phyloP scores from a whole-genome alignment of 2,329 filamentous ascomycete species.

The Fusarium anguioides region DNA sequence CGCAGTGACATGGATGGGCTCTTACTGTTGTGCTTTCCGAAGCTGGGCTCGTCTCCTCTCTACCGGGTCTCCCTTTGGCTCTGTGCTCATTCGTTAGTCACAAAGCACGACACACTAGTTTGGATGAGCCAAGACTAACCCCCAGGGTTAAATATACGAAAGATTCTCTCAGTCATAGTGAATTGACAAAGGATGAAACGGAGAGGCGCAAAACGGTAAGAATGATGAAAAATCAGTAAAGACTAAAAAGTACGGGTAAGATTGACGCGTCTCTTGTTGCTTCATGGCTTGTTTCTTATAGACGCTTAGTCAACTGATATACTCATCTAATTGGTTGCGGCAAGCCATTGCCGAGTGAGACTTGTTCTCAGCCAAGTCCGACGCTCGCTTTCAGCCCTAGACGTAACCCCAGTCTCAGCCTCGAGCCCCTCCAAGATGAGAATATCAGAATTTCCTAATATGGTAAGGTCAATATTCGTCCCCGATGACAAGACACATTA shows the following conservation, averaged over 20 bases:
- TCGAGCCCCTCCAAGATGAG: slow-evolving; percentile 1
- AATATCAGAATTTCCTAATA: slow-evolving; percentile 19
- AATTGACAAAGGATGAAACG: not conserved
- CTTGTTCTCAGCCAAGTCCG: not conserved
- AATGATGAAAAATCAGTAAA: slow-evolving; percentile 12
- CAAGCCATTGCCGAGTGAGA: not conserved
- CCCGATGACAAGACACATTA: too few relatives aligned
- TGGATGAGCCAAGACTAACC: slow-evolving; percentile 30
- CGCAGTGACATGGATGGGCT: accelerated
- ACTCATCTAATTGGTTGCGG: not conserved
- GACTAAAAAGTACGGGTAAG: too few relatives aligned
- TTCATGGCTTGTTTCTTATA: not conserved
- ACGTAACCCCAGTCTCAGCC: not conserved
- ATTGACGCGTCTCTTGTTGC: not conserved
- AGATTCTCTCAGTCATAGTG: slow-evolving; percentile 42
- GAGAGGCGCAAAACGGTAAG: slow-evolving; percentile 1
- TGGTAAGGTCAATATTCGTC: not conserved
- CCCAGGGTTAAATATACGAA: slow-evolving; percentile 50
- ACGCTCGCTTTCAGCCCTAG: not conserved
- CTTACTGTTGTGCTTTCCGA: slow-evolving; percentile 31
- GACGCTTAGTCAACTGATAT: slow-evolving; percentile 14
- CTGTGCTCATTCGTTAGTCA: not conserved
- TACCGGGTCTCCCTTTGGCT: slow-evolving; percentile 21
- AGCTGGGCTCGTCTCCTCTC: slow-evolving; percentile 31
- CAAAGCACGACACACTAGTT: too few relatives aligned